Percentiles rank a stretch among this genome's conserved stretches.
Conservation (phyloP, 371 early-diverging fungal species). For the Mucor piriformis region DNA sequence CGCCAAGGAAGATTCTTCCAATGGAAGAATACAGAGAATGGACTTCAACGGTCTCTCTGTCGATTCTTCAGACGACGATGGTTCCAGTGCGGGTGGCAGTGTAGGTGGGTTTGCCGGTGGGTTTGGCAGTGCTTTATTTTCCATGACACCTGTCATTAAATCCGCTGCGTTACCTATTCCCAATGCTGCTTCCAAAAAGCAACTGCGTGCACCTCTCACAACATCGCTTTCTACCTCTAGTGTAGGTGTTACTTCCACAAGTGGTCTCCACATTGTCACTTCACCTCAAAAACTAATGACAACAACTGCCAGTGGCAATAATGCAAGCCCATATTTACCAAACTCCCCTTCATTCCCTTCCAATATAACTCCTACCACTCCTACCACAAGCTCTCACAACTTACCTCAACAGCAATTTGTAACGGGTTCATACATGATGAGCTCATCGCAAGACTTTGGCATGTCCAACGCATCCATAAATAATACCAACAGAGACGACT, state of each 20-base stretch:
- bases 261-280: conserved; percentile 15
- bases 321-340: conserved; percentile 18
- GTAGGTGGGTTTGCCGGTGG: too few relatives aligned
- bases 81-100: not conserved
- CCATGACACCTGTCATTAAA: conserved; percentile 21
- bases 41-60: not conserved
- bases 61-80: conserved; percentile 21
- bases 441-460: conserved; percentile 15
- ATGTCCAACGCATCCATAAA: conserved; percentile 5
- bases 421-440: conserved; percentile 18
- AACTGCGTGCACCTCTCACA: conserved; percentile 2
- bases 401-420: conserved; percentile 9
- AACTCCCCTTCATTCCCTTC: conserved; percentile 12
- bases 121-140: not conserved
- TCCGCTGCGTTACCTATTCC: conserved; percentile 46
- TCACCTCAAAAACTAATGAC: conserved; percentile 23
- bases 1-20: conserved; percentile 5
- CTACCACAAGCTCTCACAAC: conserved; percentile 1
- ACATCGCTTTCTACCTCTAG: conserved; percentile 26
- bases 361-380: not conserved
- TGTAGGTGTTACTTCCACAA: not conserved
- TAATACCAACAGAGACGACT: not conserved
- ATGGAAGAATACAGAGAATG: not conserved
- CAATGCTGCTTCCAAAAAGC: conserved; percentile 21
- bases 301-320: conserved; percentile 5